Evolutionary conservation across 2,329 filamentous ascomycete species (phyloP).

Genomic region (Paramyrothecium sp.): DNA sequence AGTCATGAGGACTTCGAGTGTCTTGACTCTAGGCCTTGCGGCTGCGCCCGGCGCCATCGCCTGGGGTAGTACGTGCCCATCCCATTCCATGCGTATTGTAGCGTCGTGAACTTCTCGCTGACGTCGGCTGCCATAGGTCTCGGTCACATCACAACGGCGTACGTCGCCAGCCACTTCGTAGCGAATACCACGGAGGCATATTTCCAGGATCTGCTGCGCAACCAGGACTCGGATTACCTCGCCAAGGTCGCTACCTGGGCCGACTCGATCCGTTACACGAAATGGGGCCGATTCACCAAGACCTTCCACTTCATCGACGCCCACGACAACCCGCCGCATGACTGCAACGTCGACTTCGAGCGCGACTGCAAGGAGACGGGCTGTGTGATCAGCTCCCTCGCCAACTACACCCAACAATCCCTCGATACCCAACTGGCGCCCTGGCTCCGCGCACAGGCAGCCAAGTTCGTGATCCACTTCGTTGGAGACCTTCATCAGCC

Average conservation of each 20-base stretch:
- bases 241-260: constrained; percentile 66
- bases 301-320: constrained; percentile 70
- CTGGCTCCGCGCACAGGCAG: constrained; percentile 54
- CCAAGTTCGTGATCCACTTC: constrained; percentile 68
- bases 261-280: constrained; percentile 63
- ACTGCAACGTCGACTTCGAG: constrained; percentile 55
- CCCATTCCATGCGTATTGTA: constrained; percentile 6
- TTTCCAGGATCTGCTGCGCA: constrained; percentile 57
- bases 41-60: constrained; percentile 32
- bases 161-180: constrained; percentile 61
- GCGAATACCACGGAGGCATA: constrained; percentile 51
- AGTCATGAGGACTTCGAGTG: constrained; percentile 30
- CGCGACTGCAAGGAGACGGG: constrained; percentile 62
- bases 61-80: constrained; percentile 38
- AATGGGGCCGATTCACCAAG: constrained; percentile 59
- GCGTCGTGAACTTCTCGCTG: constrained; percentile 7
- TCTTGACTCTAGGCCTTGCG: constrained; percentile 27
- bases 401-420: constrained; percentile 59
- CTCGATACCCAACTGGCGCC: constrained; percentile 42
- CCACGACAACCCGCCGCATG: constrained; percentile 57
- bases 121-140: constrained; percentile 42
- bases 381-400: constrained; percentile 61
- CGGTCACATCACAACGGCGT: constrained; percentile 65
- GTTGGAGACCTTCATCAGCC: constrained; percentile 70
- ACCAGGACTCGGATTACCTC: constrained; percentile 55